These are phyloP conservation scores for Bruguiera gymnorhiza DNA, from an alignment of 345 rosid species.

Conservation along the genomic window DNA sequence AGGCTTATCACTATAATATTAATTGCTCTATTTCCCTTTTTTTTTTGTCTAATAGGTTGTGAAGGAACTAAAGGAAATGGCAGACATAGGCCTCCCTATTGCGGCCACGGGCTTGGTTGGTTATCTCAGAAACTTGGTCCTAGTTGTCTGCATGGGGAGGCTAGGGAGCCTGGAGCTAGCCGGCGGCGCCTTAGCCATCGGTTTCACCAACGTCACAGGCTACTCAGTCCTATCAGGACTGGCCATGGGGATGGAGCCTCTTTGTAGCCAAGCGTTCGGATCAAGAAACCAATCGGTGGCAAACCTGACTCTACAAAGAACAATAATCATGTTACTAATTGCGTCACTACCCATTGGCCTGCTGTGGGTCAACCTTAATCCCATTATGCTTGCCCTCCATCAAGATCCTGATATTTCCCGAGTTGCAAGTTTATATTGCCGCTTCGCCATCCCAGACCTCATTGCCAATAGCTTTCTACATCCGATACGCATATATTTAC, in stretches of 20 bases:
- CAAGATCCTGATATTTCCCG: slow-evolving; percentile 61
- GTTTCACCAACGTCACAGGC: slow-evolving; percentile 92
- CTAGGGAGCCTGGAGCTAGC: slow-evolving; percentile 91
- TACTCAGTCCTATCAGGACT: slow-evolving; percentile 85
- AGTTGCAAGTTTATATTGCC: slow-evolving; percentile 66
- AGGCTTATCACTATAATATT: not conserved
- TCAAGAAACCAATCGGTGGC: slow-evolving; percentile 56
- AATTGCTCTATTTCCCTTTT: not conserved
- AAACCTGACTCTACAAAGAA: slow-evolving; percentile 49
- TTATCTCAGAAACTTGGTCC: slow-evolving; percentile 72
- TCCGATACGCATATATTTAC: slow-evolving; percentile 78
- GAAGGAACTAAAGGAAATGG: slow-evolving; percentile 64
- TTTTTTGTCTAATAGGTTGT: slow-evolving; percentile 37
- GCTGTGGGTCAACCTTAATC: slow-evolving; percentile 66
- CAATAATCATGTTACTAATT: slow-evolving; percentile 56
- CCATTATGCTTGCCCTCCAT: slow-evolving; percentile 60
- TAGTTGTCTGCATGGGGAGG: slow-evolving; percentile 79
- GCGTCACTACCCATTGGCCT: slow-evolving; percentile 61
- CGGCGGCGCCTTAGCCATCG: slow-evolving; percentile 83
- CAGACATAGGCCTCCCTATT: slow-evolving; percentile 68
- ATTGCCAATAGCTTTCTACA: slow-evolving; percentile 71
- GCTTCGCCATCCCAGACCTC: slow-evolving; percentile 72
- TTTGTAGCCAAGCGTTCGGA: slow-evolving; percentile 85
- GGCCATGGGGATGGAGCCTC: slow-evolving; percentile 90
- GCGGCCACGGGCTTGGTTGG: slow-evolving; percentile 64